Conservation (phyloP, 805 yeast species). For the Citeromyces matritensis region DNA sequence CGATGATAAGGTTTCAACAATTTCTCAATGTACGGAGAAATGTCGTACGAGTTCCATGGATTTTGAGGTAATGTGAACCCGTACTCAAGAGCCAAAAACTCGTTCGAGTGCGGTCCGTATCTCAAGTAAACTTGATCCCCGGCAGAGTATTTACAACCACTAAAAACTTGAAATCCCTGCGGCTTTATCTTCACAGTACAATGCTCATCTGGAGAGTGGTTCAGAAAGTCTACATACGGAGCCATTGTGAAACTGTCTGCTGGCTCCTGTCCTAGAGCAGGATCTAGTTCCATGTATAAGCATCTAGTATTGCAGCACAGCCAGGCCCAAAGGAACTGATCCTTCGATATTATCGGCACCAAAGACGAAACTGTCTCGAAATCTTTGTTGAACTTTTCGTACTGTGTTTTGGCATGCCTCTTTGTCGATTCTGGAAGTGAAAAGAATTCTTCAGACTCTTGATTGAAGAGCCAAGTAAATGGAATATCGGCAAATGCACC, state of each 20-base stretch:
- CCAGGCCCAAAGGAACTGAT: conserved; percentile 56
- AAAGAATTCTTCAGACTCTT: conserved; percentile 13
- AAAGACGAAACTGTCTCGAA: conserved; percentile 17
- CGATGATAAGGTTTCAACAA: conserved; percentile 20
- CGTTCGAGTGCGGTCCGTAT: conserved; percentile 86
- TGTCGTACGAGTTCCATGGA: conserved; percentile 57
- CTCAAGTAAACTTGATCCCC: conserved; percentile 52
- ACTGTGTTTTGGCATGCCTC: conserved; percentile 24
- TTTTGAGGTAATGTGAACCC: conserved; percentile 56
- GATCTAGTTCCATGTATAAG: conserved; percentile 55
- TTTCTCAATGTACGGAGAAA: conserved; percentile 26
- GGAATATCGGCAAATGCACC: conserved; percentile 45
- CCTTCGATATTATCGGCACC: conserved; percentile 7
- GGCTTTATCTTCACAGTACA: conserved; percentile 29
- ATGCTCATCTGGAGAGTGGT: conserved; percentile 44
- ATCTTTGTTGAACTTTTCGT: conserved; percentile 27
- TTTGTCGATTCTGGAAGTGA: conserved; percentile 28
- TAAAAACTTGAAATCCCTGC: conserved; percentile 37
- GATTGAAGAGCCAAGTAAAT: conserved; percentile 36
- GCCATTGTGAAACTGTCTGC: conserved; percentile 78
- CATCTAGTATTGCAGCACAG: conserved; percentile 86
- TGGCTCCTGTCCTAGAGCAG: conserved; percentile 22
- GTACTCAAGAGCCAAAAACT: conserved; percentile 70
- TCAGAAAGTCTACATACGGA: conserved; percentile 80
- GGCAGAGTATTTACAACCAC: conserved; percentile 15